Base-by-base conservation (phyloP, 2,329 filamentous ascomycete species). In the Monilinia fructicola region DNA sequence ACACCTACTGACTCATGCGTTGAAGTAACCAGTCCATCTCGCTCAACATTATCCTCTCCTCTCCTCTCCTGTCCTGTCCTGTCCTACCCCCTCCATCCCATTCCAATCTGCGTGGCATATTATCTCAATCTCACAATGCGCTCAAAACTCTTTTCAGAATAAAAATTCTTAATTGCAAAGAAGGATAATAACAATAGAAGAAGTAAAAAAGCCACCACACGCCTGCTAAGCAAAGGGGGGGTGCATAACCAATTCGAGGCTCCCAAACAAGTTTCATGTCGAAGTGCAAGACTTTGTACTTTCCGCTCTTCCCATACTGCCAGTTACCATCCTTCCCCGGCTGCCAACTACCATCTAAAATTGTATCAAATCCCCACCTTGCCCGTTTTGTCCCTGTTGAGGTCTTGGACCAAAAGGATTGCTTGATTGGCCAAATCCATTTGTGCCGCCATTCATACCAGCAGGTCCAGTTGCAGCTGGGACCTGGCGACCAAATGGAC, bases 371-470 rank as follows among this genome's bases (percentile, higher is more conserved):
- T 76, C 75, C 35, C 71, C 70, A 38, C 72, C 72, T 35, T 70
- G 70, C 10, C 78, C 77, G 64, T 75, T 76, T 67, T 81, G 78
- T 73, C 84, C 84, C 69, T 83, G 81, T 67, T 83, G 82, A 67
- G 75, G 80, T 78, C 71, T 80, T 74, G 73, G 76, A n/a, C 84
- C 84, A 73, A 88, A 89, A 0, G 87, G 86, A 71, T 89, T 89
- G 59, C 65, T 72, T 18, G 69, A 65, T 69, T 74, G 74, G 50
- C 73, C 71, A 50, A 60, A 66, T 46, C 83, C 84, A 66, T 69
- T 76, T 12, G 76, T 78, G 28, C 79, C 78, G 31, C 85, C 83
- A 70, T 84, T 85, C 78, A 84, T 81, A 12, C 82, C 83, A 2
- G 83, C 84, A 18, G 84, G 84, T 0, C 85, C 84, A 10, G 85